Evolutionary conservation across 331 rosid genomes (phyloP).

Genomic region (Malus hybrid): DNA sequence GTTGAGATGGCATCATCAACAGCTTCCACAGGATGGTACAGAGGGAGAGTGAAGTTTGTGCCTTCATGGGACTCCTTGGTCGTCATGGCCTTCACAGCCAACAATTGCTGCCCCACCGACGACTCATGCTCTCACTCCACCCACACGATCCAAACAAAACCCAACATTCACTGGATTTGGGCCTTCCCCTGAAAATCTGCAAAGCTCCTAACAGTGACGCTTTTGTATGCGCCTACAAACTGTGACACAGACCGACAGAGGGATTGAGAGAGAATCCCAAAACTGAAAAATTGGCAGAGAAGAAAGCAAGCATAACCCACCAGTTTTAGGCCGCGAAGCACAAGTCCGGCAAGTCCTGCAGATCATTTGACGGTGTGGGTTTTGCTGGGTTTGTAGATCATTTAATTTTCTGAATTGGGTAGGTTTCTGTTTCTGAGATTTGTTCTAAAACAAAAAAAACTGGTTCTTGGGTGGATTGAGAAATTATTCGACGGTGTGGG

Average conservation of each 20-base stretch:
- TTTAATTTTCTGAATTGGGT: too few species aligned
- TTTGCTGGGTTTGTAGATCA: too few species aligned
- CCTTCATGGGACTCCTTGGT: slow-evolving; percentile 83
- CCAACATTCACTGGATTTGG: neutral
- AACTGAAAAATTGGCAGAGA: slow-evolving; percentile 33
- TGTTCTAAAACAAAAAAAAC: too few species aligned
- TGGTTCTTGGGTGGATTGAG: too few species aligned
- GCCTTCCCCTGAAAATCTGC: neutral
- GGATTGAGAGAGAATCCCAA: neutral
- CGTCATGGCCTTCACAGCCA: slow-evolving; percentile 47
- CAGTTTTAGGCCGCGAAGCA: slow-evolving; percentile 40
- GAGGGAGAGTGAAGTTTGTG: slow-evolving; percentile 75
- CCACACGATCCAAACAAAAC: neutral
- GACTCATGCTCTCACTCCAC: too few species aligned
- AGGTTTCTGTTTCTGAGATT: too few species aligned
- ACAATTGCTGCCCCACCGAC: slow-evolving; percentile 61
- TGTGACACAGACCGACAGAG: neutral
- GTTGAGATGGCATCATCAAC: slow-evolving; percentile 77
- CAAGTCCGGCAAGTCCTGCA: slow-evolving; percentile 54
- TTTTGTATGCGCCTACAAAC: neutral
- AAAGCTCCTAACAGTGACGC: neutral
- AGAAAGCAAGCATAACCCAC: slow-evolving; percentile 18
- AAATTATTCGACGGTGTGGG: too few species aligned
- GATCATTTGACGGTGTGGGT: too few species aligned
- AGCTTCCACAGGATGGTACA: slow-evolving; percentile 66